These are phyloP conservation scores for Phytopythium cucurbitacearum DNA, from an alignment of 352 stramenopile species.

Conservation along the genomic window DNA sequence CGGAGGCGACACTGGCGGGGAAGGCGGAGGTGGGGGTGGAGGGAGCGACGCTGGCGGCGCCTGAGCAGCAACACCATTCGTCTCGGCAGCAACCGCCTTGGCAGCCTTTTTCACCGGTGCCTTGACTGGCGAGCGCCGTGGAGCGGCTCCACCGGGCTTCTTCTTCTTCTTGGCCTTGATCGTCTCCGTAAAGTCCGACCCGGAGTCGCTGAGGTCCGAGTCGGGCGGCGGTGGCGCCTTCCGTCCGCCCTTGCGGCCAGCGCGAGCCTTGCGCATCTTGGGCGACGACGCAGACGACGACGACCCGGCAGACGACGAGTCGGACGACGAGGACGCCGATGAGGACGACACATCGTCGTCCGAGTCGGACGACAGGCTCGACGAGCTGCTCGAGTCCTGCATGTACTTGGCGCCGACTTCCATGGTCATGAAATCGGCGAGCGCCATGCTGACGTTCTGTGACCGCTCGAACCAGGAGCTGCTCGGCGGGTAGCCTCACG, in stretches of 20 bases:
- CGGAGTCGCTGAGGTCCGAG: constrained; percentile 18
- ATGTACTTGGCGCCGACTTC: constrained; percentile 73
- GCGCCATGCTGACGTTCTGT: constrained; percentile 46
- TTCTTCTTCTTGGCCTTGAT: constrained; percentile 16
- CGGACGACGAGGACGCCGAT: constrained; percentile 33
- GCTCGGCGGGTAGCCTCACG: no score
- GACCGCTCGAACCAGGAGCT: no score
- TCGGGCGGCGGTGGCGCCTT: constrained; percentile 9
- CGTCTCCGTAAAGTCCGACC: constrained; percentile 17
- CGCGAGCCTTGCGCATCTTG: constrained; percentile 16
- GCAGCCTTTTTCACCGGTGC: constrained; percentile 17
- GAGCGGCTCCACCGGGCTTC: constrained; percentile 14
- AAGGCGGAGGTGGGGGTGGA: constrained; percentile 17
- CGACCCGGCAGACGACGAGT: constrained; percentile 20
- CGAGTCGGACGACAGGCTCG: constrained; percentile 71
- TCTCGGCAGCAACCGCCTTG: constrained; percentile 10
- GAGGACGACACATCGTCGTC: constrained; percentile 41
- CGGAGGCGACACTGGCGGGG: constrained; percentile 25
- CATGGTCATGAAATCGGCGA: constrained; percentile 71
- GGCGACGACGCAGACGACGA: constrained; percentile 4
- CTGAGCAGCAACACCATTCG: not conserved
- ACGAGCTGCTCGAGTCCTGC: constrained; percentile 71
- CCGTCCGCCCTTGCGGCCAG: constrained; percentile 3
- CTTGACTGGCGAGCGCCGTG: constrained; percentile 17
- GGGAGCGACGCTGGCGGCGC: constrained; percentile 15